Evolutionary conservation across 306 rosid species (phyloP).

Genomic region (Styphnolobium japonicum): DNA sequence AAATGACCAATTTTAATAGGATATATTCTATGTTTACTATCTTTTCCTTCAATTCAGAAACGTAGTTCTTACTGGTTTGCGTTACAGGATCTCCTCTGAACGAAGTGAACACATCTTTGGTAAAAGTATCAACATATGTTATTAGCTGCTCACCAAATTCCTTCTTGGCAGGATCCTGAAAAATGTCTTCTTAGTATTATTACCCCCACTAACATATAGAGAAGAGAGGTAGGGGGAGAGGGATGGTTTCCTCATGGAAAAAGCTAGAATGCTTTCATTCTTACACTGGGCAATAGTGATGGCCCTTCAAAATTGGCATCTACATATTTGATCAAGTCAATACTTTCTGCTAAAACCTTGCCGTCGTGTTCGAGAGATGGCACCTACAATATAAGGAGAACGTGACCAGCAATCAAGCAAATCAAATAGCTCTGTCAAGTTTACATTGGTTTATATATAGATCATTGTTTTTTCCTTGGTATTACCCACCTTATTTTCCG

Average conservation of each 20-base stretch:
- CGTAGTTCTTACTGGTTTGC: slow-evolving; percentile 25
- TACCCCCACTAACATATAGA: not conserved
- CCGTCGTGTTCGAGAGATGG: slow-evolving; percentile 70
- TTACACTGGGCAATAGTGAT: slow-evolving; percentile 49
- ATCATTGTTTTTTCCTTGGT: not conserved
- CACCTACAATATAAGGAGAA: slow-evolving; percentile 34
- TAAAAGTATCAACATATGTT: slow-evolving; percentile 41
- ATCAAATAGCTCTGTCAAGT: not conserved
- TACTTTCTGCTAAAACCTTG: slow-evolving; percentile 58
- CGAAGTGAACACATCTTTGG: slow-evolving; percentile 17
- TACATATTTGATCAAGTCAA: slow-evolving; percentile 59
- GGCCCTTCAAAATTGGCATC: slow-evolving; percentile 41
- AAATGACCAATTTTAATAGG: not conserved
- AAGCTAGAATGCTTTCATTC: not conserved
- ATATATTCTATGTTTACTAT: not conserved
- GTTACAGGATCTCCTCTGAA: slow-evolving; percentile 28
- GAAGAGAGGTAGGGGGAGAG: not conserved
- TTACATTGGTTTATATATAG: not conserved
- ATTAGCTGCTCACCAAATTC: slow-evolving; percentile 46
- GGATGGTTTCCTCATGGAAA: not conserved
- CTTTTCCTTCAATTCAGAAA: not conserved
- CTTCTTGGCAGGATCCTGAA: slow-evolving; percentile 46
- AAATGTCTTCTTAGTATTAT: not conserved
- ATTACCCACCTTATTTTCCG: slow-evolving; percentile 45
- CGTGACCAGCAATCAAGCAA: not conserved